phyloP scores from a whole-genome alignment of 2,329 filamentous ascomycete genomes.

The Ilyonectria robusta region DNA sequence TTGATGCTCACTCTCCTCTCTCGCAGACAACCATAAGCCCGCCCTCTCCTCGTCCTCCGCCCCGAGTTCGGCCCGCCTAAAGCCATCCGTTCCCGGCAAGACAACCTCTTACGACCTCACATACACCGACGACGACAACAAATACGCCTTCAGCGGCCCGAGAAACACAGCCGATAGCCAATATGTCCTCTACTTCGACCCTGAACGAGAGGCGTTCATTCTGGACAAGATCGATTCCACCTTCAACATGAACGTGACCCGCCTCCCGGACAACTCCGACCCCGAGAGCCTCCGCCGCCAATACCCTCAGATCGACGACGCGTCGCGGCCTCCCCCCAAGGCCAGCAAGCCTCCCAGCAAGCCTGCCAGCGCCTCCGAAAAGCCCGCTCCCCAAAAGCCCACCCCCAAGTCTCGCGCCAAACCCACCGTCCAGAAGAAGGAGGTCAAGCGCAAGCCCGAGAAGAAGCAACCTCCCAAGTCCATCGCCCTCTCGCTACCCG shows the following conservation, averaged over 20 bases:
- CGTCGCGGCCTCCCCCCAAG: slow-evolving; percentile 34
- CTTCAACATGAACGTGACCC: slow-evolving; percentile 88
- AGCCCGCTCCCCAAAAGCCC: slow-evolving; percentile 37
- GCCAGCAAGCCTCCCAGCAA: slow-evolving; percentile 36
- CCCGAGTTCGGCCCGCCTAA: slow-evolving; percentile 65
- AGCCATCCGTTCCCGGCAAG: slow-evolving; percentile 63
- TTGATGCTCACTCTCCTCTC: slow-evolving; percentile 17
- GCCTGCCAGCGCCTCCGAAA: slow-evolving; percentile 23
- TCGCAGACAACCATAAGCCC: slow-evolving; percentile 74
- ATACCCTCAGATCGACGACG: slow-evolving; percentile 74
- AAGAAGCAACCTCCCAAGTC: slow-evolving; percentile 55
- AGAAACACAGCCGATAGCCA: slow-evolving; percentile 69
- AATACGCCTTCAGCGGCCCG: slow-evolving; percentile 73
- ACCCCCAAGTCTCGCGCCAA: slow-evolving; percentile 44
- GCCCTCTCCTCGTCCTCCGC: slow-evolving; percentile 63
- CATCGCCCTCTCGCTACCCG: slow-evolving; percentile 55
- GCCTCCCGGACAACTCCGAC: slow-evolving; percentile 76
- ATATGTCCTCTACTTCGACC: slow-evolving; percentile 83
- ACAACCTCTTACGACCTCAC: slow-evolving; percentile 69
- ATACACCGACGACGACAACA: slow-evolving; percentile 68
- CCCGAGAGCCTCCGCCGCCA: slow-evolving; percentile 74
- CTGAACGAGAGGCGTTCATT: slow-evolving; percentile 80
- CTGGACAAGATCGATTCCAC: slow-evolving; percentile 86
- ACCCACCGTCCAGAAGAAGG: slow-evolving; percentile 47
- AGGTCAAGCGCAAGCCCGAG: slow-evolving; percentile 50